Evolutionary conservation across 1,284 basidiomycete genomes (phyloP).

Genomic region (Boletellus deceptivus): DNA sequence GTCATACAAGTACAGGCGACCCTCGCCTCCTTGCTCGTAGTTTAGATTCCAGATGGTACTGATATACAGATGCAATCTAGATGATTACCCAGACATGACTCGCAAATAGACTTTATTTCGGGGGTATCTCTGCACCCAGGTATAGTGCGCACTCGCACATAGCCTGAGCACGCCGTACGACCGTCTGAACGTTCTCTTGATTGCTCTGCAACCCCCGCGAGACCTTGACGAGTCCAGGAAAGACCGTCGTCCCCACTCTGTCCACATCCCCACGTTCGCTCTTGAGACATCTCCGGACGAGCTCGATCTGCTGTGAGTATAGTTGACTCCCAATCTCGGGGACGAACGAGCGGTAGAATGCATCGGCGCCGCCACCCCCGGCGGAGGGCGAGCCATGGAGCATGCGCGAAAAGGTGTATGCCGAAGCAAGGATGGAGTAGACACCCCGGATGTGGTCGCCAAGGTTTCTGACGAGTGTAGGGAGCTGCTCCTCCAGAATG

Average conservation of each 20-base stretch:
- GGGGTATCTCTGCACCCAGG: constrained; percentile 15
- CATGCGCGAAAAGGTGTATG: constrained; percentile 77
- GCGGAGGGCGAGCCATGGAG: constrained; percentile 65
- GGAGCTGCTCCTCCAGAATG: constrained; percentile 67
- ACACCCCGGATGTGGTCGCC: constrained; percentile 43
- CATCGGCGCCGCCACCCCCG: constrained; percentile 48
- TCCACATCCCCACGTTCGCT: constrained; percentile 70
- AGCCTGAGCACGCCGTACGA: constrained; percentile 78
- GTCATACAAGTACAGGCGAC: constrained; percentile 84
- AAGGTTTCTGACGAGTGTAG: constrained; percentile 54
- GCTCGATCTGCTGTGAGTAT: constrained; percentile 68
- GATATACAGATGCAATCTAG: constrained; percentile 20
- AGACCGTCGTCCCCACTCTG: constrained; percentile 74
- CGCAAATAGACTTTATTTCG: neutral
- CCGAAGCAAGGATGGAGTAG: constrained; percentile 59
- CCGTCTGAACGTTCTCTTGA: constrained; percentile 59
- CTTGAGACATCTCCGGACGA: constrained; percentile 72
- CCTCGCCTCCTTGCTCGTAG: constrained; percentile 62
- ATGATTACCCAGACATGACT: constrained; percentile 10
- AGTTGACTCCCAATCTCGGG: constrained; percentile 71
- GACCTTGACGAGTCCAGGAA: constrained; percentile 82
- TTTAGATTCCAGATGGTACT: constrained; percentile 38
- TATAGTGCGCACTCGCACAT: constrained; percentile 74
- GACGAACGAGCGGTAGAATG: constrained; percentile 79
- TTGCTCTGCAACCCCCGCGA: constrained; percentile 40